Base-by-base conservation (phyloP, 768 basidiomycete genomes). In the Lactarius sp. region DNA sequence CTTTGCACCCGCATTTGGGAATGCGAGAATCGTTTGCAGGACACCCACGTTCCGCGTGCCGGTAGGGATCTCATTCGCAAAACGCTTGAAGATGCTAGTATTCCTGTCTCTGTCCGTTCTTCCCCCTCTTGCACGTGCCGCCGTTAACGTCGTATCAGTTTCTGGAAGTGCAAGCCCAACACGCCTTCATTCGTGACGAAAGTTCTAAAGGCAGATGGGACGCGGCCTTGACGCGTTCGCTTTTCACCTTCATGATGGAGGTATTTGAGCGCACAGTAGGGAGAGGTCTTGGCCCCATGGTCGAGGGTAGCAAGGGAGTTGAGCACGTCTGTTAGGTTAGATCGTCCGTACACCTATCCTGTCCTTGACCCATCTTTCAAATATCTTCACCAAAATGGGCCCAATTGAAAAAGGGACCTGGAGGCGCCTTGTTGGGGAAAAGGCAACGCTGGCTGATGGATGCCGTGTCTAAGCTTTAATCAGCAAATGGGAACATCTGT, bases 201-300 rank as follows among this genome's bases (percentile, higher is more conserved):
- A 81, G 83, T 7, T 92, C 89, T 36, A 98, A 97, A 73, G 95
- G 93, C 2, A 83, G 96, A 59, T 98, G 94, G 94, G 96, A 98
- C 70, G 93, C 94, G 8, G 94, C 94, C 0, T 77, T 98, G 56
- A 93, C 91, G 0, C 80, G 83, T 55, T 87, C 86, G 22, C 72
- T 94, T 37, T 94, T 94, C 72, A 76, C 77, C 1, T 90, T 88
- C 74, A 90, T 97, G 92, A 80, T 98, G 81, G 95, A 98, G 72
- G 85, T 95, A 10, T 98, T 98, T 68, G 92, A 90, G 66, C 82
- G 96, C 68, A 94, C 90, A 0, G 83, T 93, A 6, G 92, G 83
- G 2, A 78, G 93, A 56, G 94, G 98, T 66, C 77, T 98, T 7
- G 96, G 96, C 0, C 86, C 88, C 8, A 80, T 77, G 46, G 77